A percentile compares a stretch with the other conserved stretches of the same genome.
These are phyloP conservation scores for Cucurbita moschata DNA, from an alignment of 306 rosid species.

Conservation along the genomic window DNA sequence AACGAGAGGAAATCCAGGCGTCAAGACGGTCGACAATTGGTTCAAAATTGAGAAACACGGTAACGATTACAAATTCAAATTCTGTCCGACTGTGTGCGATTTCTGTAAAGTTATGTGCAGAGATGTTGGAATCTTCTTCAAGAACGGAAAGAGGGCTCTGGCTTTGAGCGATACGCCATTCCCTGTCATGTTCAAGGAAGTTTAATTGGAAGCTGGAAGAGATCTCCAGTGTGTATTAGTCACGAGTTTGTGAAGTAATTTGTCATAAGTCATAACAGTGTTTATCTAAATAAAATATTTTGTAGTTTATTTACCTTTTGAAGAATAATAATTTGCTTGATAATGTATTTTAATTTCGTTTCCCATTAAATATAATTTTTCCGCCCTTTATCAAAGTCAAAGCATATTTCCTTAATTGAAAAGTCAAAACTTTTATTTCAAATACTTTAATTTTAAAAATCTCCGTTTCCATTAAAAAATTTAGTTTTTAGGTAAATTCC, in stretches of 20 bases:
- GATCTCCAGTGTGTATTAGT: too few species aligned
- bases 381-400: too few species aligned
- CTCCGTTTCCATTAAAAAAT: too few species aligned
- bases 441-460: too few species aligned
- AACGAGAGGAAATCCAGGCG: conserved; percentile 32
- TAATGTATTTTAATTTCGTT: too few species aligned
- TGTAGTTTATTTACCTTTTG: too few species aligned
- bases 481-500: too few species aligned
- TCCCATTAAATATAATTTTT: too few species aligned
- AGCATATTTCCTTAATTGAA: too few species aligned
- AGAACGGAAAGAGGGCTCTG: conserved; percentile 16
- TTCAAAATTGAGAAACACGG: conserved; percentile 41
- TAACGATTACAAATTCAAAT: conserved; percentile 25
- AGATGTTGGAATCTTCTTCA: conserved; percentile 26
- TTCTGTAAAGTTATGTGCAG: conserved; percentile 32
- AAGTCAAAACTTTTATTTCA: too few species aligned
- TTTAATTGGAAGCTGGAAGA: neutral
- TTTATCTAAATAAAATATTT: neutral
- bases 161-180: conserved; percentile 24
- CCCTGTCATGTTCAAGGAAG: conserved; percentile 24
- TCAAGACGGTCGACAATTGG: conserved; percentile 25
- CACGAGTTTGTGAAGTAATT: neutral
- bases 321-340: too few species aligned
- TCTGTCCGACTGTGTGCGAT: conserved; percentile 37
- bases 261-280: neutral